phyloP scores from a whole-genome alignment of 352 stramenopile species.

The Globisporangium carolinianum region DNA sequence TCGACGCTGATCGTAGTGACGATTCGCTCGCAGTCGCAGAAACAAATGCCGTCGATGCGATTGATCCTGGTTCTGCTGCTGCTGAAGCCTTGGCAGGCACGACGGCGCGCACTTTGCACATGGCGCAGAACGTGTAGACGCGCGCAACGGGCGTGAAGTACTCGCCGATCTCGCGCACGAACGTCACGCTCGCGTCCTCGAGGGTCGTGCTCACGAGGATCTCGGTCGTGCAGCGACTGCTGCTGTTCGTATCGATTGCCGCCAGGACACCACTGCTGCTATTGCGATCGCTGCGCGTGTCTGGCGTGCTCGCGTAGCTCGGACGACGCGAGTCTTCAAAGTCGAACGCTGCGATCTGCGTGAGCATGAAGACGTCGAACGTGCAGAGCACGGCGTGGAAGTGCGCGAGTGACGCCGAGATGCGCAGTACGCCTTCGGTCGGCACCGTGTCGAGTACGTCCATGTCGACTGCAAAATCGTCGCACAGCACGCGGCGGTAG shows the following conservation, averaged over 20 bases:
- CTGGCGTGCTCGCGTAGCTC: neutral
- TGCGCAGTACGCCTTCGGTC: conserved; percentile 31
- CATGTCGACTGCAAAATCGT: conserved; percentile 68
- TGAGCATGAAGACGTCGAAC: conserved; percentile 46
- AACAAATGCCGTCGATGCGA: too few relatives aligned
- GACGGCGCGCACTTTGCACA: conserved; percentile 55
- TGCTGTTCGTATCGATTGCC: neutral
- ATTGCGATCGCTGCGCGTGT: neutral
- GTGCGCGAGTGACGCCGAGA: conserved; percentile 56
- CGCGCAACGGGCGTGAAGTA: conserved; percentile 65
- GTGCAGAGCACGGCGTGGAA: conserved; percentile 62
- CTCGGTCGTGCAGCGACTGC: conserved; percentile 1
- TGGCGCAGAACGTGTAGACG: conserved; percentile 54
- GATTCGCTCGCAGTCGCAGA: neutral
- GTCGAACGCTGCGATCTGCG: conserved; percentile 11
- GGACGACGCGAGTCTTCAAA: conserved; percentile 3
- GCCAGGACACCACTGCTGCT: neutral
- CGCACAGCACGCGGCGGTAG: conserved; percentile 57
- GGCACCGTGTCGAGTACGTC: conserved; percentile 47
- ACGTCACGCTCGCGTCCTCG: conserved; percentile 61
- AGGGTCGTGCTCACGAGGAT: conserved; percentile 45
- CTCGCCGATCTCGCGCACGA: conserved; percentile 66
- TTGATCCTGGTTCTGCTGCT: too few relatives aligned
- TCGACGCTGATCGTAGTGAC: too few relatives aligned
- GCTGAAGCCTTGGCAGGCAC: conserved; percentile 11